Evolutionary conservation across 2,329 filamentous ascomycete genomes (phyloP).

Genomic region (Xylariaceae sp.): DNA sequence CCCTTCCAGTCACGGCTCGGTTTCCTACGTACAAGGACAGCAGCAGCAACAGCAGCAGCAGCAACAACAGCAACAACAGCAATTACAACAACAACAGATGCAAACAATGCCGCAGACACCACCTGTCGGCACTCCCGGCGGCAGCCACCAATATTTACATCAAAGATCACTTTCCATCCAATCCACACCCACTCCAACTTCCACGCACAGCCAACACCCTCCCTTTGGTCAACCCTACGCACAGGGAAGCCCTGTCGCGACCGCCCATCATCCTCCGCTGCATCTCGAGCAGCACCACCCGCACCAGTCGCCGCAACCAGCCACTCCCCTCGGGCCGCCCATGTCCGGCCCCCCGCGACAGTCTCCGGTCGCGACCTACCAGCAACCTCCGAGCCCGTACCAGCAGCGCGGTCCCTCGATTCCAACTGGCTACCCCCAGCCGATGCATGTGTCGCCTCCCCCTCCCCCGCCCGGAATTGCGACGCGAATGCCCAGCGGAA

Average conservation of each 20-base stretch:
- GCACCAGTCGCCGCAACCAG: conserved; percentile 46
- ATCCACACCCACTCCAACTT: conserved; percentile 57
- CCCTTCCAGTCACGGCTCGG: conserved; percentile 20
- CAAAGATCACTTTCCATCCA: conserved; percentile 50
- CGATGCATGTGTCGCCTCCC: conserved; percentile 27
- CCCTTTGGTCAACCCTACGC: conserved; percentile 41
- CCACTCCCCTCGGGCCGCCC: conserved; percentile 46
- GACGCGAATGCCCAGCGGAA: conserved; percentile 33
- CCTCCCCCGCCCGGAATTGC: conserved; percentile 26
- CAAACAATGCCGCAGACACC: conserved; percentile 44
- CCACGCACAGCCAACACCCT: conserved; percentile 49
- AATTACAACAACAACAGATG: conserved; percentile 17
- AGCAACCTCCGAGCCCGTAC: conserved; percentile 53
- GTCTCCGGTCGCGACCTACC: conserved; percentile 33
- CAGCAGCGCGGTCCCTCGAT: conserved; percentile 39
- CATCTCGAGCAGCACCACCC: conserved; percentile 27
- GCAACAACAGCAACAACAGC: conserved; percentile 8
- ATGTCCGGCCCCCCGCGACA: conserved; percentile 35
- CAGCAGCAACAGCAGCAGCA: conserved; percentile 6
- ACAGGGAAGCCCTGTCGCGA: conserved; percentile 45
- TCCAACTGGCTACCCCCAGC: conserved; percentile 19
- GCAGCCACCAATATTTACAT: conserved; percentile 28
- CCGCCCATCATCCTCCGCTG: conserved; percentile 33
- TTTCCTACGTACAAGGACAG: conserved; percentile 34
- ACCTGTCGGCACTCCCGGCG: conserved; percentile 37